Evolutionary conservation across 2,329 filamentous ascomycete species (phyloP), one percentile per base, ranked within the genome.

Genomic region (Colletotrichum costaricense): DNA sequence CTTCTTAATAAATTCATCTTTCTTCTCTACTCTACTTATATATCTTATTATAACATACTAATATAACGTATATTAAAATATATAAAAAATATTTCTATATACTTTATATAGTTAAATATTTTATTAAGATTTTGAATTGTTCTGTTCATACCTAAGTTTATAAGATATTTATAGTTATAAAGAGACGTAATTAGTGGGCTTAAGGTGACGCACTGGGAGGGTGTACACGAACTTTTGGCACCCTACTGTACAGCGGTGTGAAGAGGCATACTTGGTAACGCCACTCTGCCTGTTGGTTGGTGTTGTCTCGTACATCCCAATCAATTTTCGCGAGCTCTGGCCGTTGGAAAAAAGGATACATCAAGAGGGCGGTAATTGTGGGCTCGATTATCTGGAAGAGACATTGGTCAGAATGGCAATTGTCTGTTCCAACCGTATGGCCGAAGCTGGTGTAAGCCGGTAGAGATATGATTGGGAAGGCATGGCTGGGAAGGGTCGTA

Each of bases 391-490:
- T 11, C 42, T 33, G 26, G 11, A 30, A 49, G 8, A 11, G 24
- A n/a, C 14, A 1, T 8, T 11, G 22, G 59, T 16, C 14, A 22
- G 8, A 12, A 6, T 2, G 16, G 14, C n/a, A 11, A 2, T 12
- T 42, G 19, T 11, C 16, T n/a, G 8, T 38, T 62, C 14, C 4
- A n/a, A 28, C 24, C 16, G 24, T 28, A 33, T 46, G 35, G 16
- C 28, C 24, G 35, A 14, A 68, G 52, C 35, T 60, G 57, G 24
- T 57, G 57, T 19, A 28, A 57, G 28, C 58, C 33, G 33, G 46
- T 54, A 55, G 30, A 46, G 56, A 42, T 46, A 35, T 16, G 57
- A 57, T 67, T 62, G 57, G 35, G 46, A 62, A 67, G 35, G 69
- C 57, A 19, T 57, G 57, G 33, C 22, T 60, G 16, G 63, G 46